These are phyloP conservation scores for Botrytis deweyae DNA, from an alignment of 2,329 filamentous ascomycete species.

Conservation along the genomic window DNA sequence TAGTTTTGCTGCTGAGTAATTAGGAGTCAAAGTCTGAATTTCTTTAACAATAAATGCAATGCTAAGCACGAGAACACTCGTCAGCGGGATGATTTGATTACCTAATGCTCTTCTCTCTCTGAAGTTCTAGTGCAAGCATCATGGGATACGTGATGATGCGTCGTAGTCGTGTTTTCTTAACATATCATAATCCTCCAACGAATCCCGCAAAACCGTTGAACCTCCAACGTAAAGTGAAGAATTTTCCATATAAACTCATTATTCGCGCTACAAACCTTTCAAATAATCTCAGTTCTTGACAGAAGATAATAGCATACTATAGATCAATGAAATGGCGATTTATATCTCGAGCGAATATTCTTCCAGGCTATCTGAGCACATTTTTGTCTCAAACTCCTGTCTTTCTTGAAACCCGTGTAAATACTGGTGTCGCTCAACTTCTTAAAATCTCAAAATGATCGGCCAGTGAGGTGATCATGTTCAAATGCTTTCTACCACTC, in stretches of 20 bases:
- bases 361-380: not conserved
- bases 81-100: not conserved
- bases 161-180: not conserved
- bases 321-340: not conserved
- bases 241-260: not conserved
- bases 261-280: not conserved
- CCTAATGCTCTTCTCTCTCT: not conserved
- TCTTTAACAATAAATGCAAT: not conserved
- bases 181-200: not conserved
- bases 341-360: not conserved
- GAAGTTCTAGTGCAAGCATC: not conserved
- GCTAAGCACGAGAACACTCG: not conserved
- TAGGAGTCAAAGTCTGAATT: not conserved
- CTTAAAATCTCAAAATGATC: rapidly evolving
- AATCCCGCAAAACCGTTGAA: not conserved
- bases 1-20: not conserved
- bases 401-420: not conserved
- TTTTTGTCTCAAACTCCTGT: not conserved
- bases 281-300: not conserved
- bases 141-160: not conserved
- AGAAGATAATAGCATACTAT: not conserved
- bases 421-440: not conserved
- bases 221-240: not conserved
- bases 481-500: not conserved
- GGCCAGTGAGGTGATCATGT: not conserved